Evolutionary conservation across 2,329 filamentous ascomycete genomes (phyloP).

Genomic region (Sclerotinia spermophila): DNA sequence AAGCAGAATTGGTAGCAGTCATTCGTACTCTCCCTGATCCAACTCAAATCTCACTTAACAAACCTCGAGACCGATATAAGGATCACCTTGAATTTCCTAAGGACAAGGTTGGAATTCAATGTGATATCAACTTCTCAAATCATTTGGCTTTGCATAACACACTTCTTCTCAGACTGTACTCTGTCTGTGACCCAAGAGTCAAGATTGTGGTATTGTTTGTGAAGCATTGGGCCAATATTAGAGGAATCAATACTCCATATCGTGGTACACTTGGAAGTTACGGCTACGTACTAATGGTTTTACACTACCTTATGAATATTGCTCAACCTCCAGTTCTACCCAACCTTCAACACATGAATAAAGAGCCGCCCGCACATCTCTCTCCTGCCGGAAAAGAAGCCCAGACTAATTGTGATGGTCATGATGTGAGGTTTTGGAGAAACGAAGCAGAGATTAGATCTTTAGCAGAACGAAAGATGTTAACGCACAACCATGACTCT

Average conservation of each 20-base stretch:
- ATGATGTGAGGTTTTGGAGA: constrained; percentile 73
- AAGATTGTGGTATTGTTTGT: constrained; percentile 77
- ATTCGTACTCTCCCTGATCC: constrained; percentile 36
- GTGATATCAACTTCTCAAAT: constrained; percentile 89
- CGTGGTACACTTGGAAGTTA: constrained; percentile 84
- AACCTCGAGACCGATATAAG: constrained; percentile 51
- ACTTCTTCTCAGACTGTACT: constrained; percentile 76
- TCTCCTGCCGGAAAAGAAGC: constrained; percentile 42
- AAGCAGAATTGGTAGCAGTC: constrained; percentile 24
- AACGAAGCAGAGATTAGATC: constrained; percentile 65
- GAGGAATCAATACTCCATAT: constrained; percentile 83
- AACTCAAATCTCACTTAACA: constrained; percentile 46
- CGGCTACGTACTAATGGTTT: constrained; percentile 86
- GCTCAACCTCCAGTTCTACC: constrained; percentile 76
- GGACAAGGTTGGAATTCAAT: constrained; percentile 73
- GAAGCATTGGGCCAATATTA: constrained; percentile 84
- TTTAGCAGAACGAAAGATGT: constrained; percentile 53
- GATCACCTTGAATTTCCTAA: constrained; percentile 75
- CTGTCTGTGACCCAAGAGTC: constrained; percentile 72
- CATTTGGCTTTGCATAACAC: constrained; percentile 83
- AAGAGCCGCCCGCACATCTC: constrained; percentile 43
- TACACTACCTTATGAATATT: constrained; percentile 86
- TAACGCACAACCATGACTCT: constrained; percentile 67
- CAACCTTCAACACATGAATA: constrained; percentile 66
- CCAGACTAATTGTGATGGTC: constrained; percentile 54